Base-by-base conservation (phyloP, 306 rosid genomes). In the Lathyrus tuberosus region DNA sequence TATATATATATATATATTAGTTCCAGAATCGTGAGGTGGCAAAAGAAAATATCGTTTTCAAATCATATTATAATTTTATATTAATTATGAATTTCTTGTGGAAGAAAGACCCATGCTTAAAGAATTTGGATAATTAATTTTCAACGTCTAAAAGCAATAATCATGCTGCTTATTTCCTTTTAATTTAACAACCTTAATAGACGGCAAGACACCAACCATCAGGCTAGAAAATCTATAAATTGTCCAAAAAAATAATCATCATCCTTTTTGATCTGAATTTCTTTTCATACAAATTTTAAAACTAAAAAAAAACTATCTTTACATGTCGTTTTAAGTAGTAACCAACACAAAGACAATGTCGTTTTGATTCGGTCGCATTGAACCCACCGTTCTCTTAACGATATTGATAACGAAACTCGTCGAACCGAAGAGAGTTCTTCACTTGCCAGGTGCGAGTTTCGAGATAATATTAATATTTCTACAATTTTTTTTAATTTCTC, bases 201-300 rank as follows among this genome's bases (percentile, higher is more conserved):
- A 53, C 60, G 60, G 60, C 60, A 53, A 53, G 60, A 53, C 60
- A 20, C 13, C 59, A 52, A 52, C 26, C 28, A 49, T 3, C 48
- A 49, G 13, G 28, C 6, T 49, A 17, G 13, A 17, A 17, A 49
- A 8, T 49, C 28, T 49, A 17, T 8, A 49, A 17, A 17, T 49
- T 17, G 5, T 17, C 56, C 15, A 5, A 13, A 12, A 43, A 14
- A 44, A 44, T 20, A 20, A 13, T 5, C 15, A n/a, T 44, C 49
- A 44, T 13, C 49, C 13, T 13, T 44, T 44, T 44, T 44, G 16
- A 17, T 44, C 49, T 44, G 2, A 44, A 44, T 13, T 14, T 44
- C 49, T 44, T 12, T 44, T 44, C n/a, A 12, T 44, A 44, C 15
- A 0, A 14, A 13, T 13, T 14, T 44, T 44, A 6, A 44, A 44